These are phyloP conservation scores for Penicillium crustosum DNA, from an alignment of 2,329 filamentous ascomycete genomes.

Conservation along the genomic window DNA sequence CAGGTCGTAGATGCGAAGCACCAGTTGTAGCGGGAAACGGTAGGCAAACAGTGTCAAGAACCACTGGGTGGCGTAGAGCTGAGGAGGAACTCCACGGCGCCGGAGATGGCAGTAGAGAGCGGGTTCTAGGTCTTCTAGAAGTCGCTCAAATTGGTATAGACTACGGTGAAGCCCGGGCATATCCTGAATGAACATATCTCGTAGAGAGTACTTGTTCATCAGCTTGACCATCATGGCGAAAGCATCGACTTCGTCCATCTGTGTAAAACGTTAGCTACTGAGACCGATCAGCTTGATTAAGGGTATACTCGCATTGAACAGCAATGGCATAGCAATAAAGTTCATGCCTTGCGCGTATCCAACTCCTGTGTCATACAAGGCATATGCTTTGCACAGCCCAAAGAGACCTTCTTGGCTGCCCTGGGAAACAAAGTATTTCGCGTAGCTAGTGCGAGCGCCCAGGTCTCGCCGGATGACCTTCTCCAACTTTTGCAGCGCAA, in stretches of 20 bases:
- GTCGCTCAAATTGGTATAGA: conserved; percentile 89
- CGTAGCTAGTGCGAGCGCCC: conserved; percentile 90
- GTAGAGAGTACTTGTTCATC: conserved; percentile 94
- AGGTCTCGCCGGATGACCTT: conserved; percentile 89
- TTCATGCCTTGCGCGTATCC: conserved; percentile 99
- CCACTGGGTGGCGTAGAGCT: conserved; percentile 97
- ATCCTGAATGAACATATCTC: conserved; percentile 89
- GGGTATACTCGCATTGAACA: conserved; percentile 73
- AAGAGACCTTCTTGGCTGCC: conserved; percentile 92
- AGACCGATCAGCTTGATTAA: not conserved
- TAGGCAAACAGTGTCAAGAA: conserved; percentile 98
- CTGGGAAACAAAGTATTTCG: conserved; percentile 88
- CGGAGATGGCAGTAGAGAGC: conserved; percentile 92
- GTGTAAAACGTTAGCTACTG: conserved; percentile 8
- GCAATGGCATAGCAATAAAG: conserved; percentile 91
- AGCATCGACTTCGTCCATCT: conserved; percentile 96
- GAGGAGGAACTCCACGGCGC: conserved; percentile 80
- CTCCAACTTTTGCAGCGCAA: conserved; percentile 75
- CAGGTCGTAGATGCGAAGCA: conserved; percentile 93
- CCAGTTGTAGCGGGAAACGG: conserved; percentile 91
- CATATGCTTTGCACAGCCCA: conserved; percentile 95
- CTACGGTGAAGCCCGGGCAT: conserved; percentile 95
- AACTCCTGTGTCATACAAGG: conserved; percentile 88
- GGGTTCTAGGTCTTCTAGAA: conserved; percentile 91
- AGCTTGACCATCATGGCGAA: conserved; percentile 89